Percentiles rank a stretch among this genome's conserved stretches.
Evolutionary conservation across 139 green algal species (phyloP).

Genomic region (Closterium sp.): DNA sequence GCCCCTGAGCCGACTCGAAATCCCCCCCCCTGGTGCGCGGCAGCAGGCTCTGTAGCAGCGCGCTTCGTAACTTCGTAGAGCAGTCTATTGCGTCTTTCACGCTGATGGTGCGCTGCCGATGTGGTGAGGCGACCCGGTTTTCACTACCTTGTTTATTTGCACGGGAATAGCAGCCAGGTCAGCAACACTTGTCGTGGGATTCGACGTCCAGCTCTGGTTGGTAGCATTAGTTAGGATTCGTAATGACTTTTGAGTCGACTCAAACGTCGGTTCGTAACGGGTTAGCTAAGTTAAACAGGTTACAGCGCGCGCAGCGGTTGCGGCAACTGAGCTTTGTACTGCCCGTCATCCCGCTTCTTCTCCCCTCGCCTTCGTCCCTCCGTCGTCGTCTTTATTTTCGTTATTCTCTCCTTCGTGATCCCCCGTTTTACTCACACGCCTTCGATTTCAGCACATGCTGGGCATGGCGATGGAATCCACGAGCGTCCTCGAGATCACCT

Average conservation of each 20-base stretch:
- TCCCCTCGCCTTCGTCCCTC: background rate
- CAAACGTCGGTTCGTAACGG: no score
- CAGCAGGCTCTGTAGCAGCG: background rate
- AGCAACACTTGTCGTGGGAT: background rate
- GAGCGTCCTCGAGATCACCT: conserved; percentile 32
- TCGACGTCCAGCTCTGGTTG: no score
- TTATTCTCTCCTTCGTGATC: background rate
- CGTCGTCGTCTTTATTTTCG: background rate
- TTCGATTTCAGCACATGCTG: conserved; percentile 11
- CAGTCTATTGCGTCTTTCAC: background rate
- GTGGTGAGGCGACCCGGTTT: no score
- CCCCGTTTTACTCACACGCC: background rate
- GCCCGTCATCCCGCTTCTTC: background rate
- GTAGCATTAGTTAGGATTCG: background rate
- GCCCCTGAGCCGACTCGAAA: no score
- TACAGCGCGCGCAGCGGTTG: no score
- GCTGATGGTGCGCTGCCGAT: background rate
- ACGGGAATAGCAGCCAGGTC: background rate
- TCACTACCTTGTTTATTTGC: no score
- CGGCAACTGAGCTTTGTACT: no score
- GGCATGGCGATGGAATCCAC: conserved; percentile 37
- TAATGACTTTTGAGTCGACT: no score
- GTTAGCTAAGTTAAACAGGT: no score
- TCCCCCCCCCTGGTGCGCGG: no score
- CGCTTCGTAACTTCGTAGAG: background rate